These are phyloP conservation scores for Hibiscus mutabilis DNA, from an alignment of 345 rosid species.

Conservation along the genomic window DNA sequence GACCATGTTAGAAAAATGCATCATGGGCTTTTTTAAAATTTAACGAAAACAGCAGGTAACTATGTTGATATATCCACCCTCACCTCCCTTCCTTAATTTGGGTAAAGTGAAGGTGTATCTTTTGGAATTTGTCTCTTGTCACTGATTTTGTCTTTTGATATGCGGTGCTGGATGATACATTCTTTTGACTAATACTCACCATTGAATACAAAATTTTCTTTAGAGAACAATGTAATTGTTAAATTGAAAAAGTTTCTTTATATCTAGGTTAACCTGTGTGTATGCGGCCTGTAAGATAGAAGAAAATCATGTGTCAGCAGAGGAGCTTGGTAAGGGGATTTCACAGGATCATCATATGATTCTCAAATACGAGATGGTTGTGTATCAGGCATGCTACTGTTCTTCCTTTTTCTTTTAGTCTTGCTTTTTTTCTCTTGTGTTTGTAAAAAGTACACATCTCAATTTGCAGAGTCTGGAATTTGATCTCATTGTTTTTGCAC, in stretches of 20 bases:
- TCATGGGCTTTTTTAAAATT: background rate
- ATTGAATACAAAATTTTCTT: background rate
- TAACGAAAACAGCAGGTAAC: background rate
- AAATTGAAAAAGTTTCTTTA: slow-evolving; percentile 15
- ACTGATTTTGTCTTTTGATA: background rate
- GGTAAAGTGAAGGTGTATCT: slow-evolving; percentile 2
- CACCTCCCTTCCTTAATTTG: background rate
- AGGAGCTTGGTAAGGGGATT: slow-evolving; percentile 98
- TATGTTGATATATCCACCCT: background rate
- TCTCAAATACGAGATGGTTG: slow-evolving; percentile 96
- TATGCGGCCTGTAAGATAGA: slow-evolving; percentile 95
- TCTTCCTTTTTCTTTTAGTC: background rate
- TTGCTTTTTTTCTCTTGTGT: background rate
- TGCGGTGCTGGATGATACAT: background rate
- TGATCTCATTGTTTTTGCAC: slow-evolving; percentile 93
- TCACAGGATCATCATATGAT: slow-evolving; percentile 95
- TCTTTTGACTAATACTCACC: background rate
- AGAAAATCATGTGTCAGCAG: slow-evolving; percentile 97
- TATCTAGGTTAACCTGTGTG: slow-evolving; percentile 84
- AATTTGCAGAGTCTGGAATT: slow-evolving; percentile 80
- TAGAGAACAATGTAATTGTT: background rate
- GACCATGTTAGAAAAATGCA: background rate
- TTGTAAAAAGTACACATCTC: slow-evolving; percentile 12
- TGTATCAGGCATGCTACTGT: slow-evolving; percentile 42
- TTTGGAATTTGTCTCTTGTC: background rate